Base-by-base conservation (phyloP, 352 stramenopile species). In the Peronospora belbahrii region DNA sequence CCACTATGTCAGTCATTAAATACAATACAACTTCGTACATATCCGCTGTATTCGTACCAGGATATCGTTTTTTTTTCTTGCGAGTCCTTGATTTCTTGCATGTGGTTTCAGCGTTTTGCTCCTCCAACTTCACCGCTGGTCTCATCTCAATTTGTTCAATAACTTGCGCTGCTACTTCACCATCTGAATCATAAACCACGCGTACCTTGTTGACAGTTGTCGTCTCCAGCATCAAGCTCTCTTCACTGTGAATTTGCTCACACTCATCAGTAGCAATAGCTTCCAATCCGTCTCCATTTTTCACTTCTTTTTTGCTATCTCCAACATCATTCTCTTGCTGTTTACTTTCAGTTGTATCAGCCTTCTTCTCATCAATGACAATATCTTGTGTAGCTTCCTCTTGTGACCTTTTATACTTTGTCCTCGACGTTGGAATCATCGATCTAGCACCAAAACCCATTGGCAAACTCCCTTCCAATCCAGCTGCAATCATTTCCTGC, bases 181-280 rank as follows among this genome's bases (percentile, higher is more conserved):
- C 76, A 42, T 88, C 71, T 5, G 76, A 85, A 58, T 83, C 62
- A 51, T 72, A 85, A 15, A 69, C 65, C 14, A 88, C 64, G 18
- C 75, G 76, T 31, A 85, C 41, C 38, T 88, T 85, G 15, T 82
- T 62, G 11, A 75, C 37, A 33, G 66, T 42, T 1, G 42, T 42
- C n/a, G 44, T 72, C 45, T 65, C 39, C 25, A 11, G 33, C 23
- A 36, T 46, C 3, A 44, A 20, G 1, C 2, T 13, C 1, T 44
- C 36, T 20, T 35, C 36, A 9, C 35, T 34, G 1, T 1, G 39
- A 37, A 34, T 9, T 44, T 33, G 10, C 17, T 36, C 20, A 11
- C 9, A 25, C 24, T 32, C 13, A 9, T 11, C 25, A 30, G 27
- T 9, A 13, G 6, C 36, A 42, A 10, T 10, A 38, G 5, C 36